These are phyloP conservation scores for Mycosphaerelloides madeirae DNA, from an alignment of 2,329 filamentous ascomycete genomes.

Conservation along the genomic window DNA sequence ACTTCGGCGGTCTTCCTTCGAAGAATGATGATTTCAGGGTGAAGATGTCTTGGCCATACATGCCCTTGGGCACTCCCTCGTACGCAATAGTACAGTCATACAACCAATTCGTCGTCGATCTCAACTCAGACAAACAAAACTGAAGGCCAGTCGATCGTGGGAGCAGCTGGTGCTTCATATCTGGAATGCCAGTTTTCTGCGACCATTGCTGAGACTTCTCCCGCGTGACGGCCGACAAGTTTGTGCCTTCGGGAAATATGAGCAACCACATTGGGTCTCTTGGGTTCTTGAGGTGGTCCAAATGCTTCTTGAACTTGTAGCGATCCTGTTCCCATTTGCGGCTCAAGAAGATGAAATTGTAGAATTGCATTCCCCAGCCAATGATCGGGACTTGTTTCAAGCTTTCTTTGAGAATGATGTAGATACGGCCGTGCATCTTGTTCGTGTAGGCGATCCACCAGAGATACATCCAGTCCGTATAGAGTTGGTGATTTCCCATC, in stretches of 20 bases:
- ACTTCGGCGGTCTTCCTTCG: conserved; percentile 82
- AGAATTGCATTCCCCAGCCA: conserved; percentile 77
- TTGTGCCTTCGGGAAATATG: conserved; percentile 84
- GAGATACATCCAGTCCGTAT: conserved; percentile 87
- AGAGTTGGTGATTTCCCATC: conserved; percentile 82
- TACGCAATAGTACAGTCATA: conserved; percentile 96
- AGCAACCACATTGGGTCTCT: conserved; percentile 84
- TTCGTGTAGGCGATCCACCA: conserved; percentile 93
- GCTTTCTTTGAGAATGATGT: conserved; percentile 86
- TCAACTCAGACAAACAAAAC: conserved; percentile 73
- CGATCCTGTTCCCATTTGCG: conserved; percentile 80
- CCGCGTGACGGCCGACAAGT: conserved; percentile 66
- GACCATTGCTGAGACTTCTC: conserved; percentile 71
- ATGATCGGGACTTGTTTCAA: conserved; percentile 75
- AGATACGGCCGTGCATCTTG: conserved; percentile 77
- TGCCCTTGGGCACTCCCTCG: conserved; percentile 76
- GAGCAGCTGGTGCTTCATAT: conserved; percentile 69
- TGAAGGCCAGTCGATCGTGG: conserved; percentile 76
- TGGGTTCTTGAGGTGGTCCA: conserved; percentile 65
- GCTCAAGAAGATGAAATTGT: conserved; percentile 88
- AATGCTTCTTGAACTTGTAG: conserved; percentile 66
- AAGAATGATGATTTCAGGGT: conserved; percentile 83
- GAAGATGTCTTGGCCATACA: conserved; percentile 88
- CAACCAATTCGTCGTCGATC: conserved; percentile 70
- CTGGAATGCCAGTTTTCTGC: conserved; percentile 66